These are phyloP conservation scores for Entophlyctis luteolus DNA, from an alignment of 192 early-diverging fungal genomes.

Conservation along the genomic window DNA sequence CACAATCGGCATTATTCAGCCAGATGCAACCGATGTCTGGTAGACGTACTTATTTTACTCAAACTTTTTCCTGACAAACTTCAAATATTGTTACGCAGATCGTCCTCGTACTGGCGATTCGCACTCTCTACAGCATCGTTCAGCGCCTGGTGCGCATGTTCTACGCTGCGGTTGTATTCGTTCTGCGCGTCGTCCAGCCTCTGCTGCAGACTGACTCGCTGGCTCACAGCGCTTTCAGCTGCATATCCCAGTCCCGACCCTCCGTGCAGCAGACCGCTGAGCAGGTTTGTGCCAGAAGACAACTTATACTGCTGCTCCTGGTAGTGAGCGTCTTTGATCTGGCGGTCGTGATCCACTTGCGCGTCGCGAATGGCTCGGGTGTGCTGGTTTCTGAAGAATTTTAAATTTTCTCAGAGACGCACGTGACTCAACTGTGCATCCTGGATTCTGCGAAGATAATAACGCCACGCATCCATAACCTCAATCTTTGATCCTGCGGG, in stretches of 20 bases:
- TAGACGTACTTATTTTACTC: no score
- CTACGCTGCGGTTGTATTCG: constrained; percentile 31
- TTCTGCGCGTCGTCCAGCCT: constrained; percentile 17
- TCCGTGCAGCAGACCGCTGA: background rate
- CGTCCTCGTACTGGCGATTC: constrained; percentile 32
- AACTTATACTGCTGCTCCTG: background rate
- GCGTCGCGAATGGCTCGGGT: constrained; percentile 31
- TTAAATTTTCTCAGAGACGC: background rate
- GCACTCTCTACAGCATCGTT: constrained; percentile 31
- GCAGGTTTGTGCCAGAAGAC: background rate
- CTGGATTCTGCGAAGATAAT: constrained; percentile 27
- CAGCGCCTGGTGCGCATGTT: constrained; percentile 26
- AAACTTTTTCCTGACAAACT: background rate
- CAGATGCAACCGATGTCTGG: no score
- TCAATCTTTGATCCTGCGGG: constrained; percentile 21
- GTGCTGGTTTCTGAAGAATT: constrained; percentile 4
- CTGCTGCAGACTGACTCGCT: background rate
- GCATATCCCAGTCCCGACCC: background rate
- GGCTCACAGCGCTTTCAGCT: background rate
- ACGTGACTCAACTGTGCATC: constrained; percentile 29
- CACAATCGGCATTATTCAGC: no score
- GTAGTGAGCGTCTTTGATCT: constrained; percentile 27
- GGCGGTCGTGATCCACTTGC: constrained; percentile 23
- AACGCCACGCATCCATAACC: constrained; percentile 13
- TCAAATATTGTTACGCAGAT: constrained; percentile 3